Evolutionary conservation across 2,329 filamentous ascomycete genomes (phyloP), one percentile per base, ranked within the genome.

Genomic region (Lecanicillium sp.): DNA sequence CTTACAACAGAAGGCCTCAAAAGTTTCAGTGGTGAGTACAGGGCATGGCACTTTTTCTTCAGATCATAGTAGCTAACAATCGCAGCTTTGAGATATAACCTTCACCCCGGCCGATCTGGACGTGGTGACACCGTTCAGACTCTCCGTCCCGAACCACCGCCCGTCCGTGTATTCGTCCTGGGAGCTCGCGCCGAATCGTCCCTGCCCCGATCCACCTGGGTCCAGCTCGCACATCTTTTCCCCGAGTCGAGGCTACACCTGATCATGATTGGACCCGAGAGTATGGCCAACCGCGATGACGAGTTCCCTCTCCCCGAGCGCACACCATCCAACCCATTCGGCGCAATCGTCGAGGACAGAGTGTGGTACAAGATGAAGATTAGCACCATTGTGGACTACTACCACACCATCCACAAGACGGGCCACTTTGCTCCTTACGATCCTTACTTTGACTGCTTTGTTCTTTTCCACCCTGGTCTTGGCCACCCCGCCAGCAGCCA

Each of bases 181-280:
- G 93, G 93, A 47, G 93, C 93, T 23, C 87, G 93, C 42, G 94
- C 93, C n/a, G 93, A 98, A 67, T 97, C 93, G 4, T 97, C 90
- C 17, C 79, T 98, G 3, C 93, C 93, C 4, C 84, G 94, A 54
- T 84, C 95, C 60, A 87, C 90, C 44, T 98, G 94, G 93, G 77
- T 91, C 23, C 93, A 98, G 65, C 75, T 98, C 47, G 81, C 87
- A n/a, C 85, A 95, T 67, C 80, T 98, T 54, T 98, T 98, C 72
- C 91, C 90, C n/a, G 81, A 86, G 50, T 81, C 88, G n/a, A 80
- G 85, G 52, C 84, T 98, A 58, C 91, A 97, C 61, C 69, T 98
- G 20, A 79, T 97, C 62, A 93, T 98, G 66, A 91, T 98, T 59
- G 93, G 93, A 1, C 93, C 93, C 0, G 93, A 98, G 69, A 87